phyloP scores from a whole-genome alignment of 2,329 filamentous ascomycete genomes.

The Fusarium sp. region DNA sequence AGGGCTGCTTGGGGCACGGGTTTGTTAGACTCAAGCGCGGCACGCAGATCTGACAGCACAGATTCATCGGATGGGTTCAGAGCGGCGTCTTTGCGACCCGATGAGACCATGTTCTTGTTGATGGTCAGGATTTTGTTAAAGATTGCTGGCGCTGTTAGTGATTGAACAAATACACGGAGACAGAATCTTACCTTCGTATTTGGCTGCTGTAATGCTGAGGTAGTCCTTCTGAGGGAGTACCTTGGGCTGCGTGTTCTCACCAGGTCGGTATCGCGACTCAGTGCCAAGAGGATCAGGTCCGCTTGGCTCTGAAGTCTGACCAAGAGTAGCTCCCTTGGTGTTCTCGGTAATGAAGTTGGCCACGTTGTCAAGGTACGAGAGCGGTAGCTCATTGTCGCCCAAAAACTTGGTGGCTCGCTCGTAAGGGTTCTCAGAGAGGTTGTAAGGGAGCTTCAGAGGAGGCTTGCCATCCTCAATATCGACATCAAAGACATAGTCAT shows the following conservation, averaged over 20 bases:
- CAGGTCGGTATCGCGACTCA: slow-evolving; percentile 81
- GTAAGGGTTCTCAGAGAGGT: slow-evolving; percentile 91
- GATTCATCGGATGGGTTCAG: slow-evolving; percentile 77
- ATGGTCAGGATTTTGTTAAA: slow-evolving; percentile 79
- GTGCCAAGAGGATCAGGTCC: slow-evolving; percentile 79
- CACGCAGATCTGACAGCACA: slow-evolving; percentile 67
- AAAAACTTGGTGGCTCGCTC: slow-evolving; percentile 92
- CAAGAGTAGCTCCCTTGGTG: slow-evolving; percentile 86
- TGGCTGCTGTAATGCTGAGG: slow-evolving; percentile 78
- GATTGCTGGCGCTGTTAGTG: slow-evolving; percentile 58
- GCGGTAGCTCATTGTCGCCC: slow-evolving; percentile 84
- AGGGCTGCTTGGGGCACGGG: slow-evolving; percentile 63
- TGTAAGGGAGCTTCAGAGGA: slow-evolving; percentile 91
- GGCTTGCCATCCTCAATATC: slow-evolving; percentile 96
- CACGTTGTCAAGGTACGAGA: slow-evolving; percentile 89
- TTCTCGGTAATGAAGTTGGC: slow-evolving; percentile 93
- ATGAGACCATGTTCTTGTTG: slow-evolving; percentile 76
- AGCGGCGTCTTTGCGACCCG: slow-evolving; percentile 76
- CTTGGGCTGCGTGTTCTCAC: slow-evolving; percentile 60
- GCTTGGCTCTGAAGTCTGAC: slow-evolving; percentile 62
- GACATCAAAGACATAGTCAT: slow-evolving; percentile 96
- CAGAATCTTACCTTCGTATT: slow-evolving; percentile 62
- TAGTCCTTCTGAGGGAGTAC: slow-evolving; percentile 83
- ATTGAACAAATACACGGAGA: neutral
- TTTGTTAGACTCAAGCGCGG: slow-evolving; percentile 68